Evolutionary conservation across 2,329 filamentous ascomycete species (phyloP), one percentile per base, ranked within the genome.

Genomic region (Ceratocystis ficicola): DNA sequence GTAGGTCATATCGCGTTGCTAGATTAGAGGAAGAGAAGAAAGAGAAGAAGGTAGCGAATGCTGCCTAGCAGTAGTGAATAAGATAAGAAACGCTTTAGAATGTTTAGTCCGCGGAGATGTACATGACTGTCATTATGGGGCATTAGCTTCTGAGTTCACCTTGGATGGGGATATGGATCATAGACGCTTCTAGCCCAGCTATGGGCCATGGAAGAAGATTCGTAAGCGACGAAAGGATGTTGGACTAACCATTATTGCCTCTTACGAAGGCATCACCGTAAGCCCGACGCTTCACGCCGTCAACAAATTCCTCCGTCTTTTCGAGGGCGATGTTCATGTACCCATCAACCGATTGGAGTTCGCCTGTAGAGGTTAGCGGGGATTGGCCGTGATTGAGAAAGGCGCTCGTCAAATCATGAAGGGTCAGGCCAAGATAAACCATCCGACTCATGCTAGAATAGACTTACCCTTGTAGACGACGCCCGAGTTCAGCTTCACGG

Each of bases 321-420:
- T 99, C 94, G 36, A 99, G 83, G 12, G 94, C 93, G 74, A 99
- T 96, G 78, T 99, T 99, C 94, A 99, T 99, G 78, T 97, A 99
- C 64, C 94, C 94, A 76, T 99, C 94, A 62, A 99, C 93, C 0
- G 92, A 96, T 75, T 97, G 92, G 46, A 97, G 83, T 75, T 96
- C 91, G 71, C 94, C 93, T 96, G 69, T 20, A 15, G 12, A 10
- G 17, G 17, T 59, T 36, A 59, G 55, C 1, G 17, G 48, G 22
- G 3, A 44, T 10, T 5, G 17, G 48, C 1, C 8, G 32, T 10
- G 7, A 5, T 6, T n/a, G 15, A 55, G 20, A 28, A 55, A 15
- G 17, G 20, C 28, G 28, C 30, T n/a, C 20, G 3, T 15, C 5
- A 48, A 52, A 10, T 4, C n/a, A 22, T 22, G 6, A 17, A 17